A percentile compares a stretch with the other conserved stretches of the same genome.
Conservation (phyloP, 768 basidiomycete genomes). For the Agrocybe praecox region DNA sequence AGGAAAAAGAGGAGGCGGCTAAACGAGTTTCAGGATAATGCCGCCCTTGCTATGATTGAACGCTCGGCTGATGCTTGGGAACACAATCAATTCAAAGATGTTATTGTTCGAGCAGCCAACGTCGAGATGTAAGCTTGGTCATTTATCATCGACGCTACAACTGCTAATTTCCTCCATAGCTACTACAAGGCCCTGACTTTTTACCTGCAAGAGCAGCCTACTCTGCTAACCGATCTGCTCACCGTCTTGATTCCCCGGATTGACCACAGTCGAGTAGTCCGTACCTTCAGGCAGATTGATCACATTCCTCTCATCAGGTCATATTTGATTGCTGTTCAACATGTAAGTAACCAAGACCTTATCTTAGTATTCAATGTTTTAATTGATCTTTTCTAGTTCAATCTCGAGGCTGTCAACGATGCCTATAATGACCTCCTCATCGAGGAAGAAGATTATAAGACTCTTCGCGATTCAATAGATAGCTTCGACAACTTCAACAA, state of each 20-base stretch:
- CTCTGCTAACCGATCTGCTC: slow-evolving; percentile 89
- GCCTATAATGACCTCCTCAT: slow-evolving; percentile 98
- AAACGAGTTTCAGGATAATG: slow-evolving; percentile 73
- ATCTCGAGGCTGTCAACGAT: slow-evolving; percentile 96
- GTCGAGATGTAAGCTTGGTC: slow-evolving; percentile 79
- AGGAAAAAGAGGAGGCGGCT: neutral
- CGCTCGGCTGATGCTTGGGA: slow-evolving; percentile 99
- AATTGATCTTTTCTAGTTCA: slow-evolving; percentile 56
- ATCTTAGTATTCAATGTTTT: slow-evolving; percentile 3
- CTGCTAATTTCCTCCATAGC: slow-evolving; percentile 37
- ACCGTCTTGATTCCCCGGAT: slow-evolving; percentile 92
- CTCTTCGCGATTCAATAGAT: slow-evolving; percentile 95
- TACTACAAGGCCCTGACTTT: slow-evolving; percentile 96
- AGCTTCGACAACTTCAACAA: slow-evolving; percentile 99
- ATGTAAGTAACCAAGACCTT: slow-evolving; percentile 48
- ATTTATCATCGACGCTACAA: neutral
- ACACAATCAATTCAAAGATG: slow-evolving; percentile 99
- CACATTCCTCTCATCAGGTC: slow-evolving; percentile 95
- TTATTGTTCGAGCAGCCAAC: slow-evolving; percentile 94
- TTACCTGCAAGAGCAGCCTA: slow-evolving; percentile 94
- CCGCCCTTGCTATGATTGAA: slow-evolving; percentile 98
- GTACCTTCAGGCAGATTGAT: slow-evolving; percentile 93
- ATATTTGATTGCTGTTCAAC: slow-evolving; percentile 97
- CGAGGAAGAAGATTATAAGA: slow-evolving; percentile 99
- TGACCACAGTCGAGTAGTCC: slow-evolving; percentile 93